These are phyloP conservation scores for Lentinula edodes DNA, from an alignment of 768 basidiomycete species.

Conservation along the genomic window DNA sequence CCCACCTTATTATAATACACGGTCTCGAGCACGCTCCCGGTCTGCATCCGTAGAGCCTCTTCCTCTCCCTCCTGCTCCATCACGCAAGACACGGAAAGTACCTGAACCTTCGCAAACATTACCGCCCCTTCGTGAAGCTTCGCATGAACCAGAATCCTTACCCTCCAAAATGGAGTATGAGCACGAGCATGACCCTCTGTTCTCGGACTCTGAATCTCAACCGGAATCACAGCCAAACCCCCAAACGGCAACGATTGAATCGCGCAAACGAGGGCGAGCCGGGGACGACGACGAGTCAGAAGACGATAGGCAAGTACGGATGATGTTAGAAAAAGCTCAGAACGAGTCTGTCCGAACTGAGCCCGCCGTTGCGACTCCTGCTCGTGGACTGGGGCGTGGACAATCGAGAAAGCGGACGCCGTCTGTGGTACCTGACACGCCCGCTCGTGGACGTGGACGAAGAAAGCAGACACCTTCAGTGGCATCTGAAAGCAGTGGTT, in stretches of 20 bases:
- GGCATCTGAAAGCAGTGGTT: slow-evolving; percentile 18
- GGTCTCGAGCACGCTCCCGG: slow-evolving; percentile 27
- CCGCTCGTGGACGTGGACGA: slow-evolving; percentile 2
- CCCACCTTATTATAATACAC: slow-evolving; percentile 17
- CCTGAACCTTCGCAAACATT: neutral
- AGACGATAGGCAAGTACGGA: neutral
- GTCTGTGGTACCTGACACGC: slow-evolving; percentile 9
- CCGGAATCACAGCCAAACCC: neutral
- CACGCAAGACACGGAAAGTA: neutral
- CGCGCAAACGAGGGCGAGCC: neutral
- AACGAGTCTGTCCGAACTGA: neutral
- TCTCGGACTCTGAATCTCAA: neutral
- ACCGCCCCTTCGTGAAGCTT: neutral
- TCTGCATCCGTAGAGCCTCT: slow-evolving; percentile 26
- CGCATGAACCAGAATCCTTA: neutral
- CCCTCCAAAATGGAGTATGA: neutral
- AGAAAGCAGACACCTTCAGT: neutral
- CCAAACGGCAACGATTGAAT: neutral
- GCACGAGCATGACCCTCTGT: neutral
- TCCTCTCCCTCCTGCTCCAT: slow-evolving; percentile 4
- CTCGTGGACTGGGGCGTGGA: slow-evolving; percentile 6
- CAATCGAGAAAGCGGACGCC: neutral
- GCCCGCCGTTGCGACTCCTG: slow-evolving; percentile 13
- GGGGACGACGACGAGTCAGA: neutral
- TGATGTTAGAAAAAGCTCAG: neutral